These are phyloP conservation scores for Coemansia sp. DNA, from an alignment of 192 early-diverging fungal species.

Conservation along the genomic window DNA sequence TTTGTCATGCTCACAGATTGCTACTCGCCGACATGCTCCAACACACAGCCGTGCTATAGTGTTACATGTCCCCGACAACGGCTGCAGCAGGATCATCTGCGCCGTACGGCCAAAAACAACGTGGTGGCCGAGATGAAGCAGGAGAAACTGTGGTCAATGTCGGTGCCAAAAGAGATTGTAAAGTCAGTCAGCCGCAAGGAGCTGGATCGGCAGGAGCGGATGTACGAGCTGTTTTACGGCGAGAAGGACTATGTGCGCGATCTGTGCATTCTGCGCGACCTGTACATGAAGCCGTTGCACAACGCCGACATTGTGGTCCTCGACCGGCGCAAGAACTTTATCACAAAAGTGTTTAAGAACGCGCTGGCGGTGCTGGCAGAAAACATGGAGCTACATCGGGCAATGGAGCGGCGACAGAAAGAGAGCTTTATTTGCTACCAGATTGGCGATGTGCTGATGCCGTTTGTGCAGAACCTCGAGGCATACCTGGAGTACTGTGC, in stretches of 20 bases:
- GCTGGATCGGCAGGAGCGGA: conserved; percentile 86
- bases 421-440: conserved; percentile 70
- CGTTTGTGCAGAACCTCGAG: conserved; percentile 68
- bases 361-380: conserved; percentile 63
- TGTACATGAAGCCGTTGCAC: conserved; percentile 68
- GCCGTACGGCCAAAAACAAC: conserved; percentile 51
- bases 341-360: conserved; percentile 79
- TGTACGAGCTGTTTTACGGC: conserved; percentile 89
- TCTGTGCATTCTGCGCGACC: conserved; percentile 74
- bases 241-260: conserved; percentile 92
- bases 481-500: conserved; percentile 86
- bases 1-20: conserved; percentile 89
- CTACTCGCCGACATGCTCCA: conserved; percentile 89
- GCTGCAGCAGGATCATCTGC: conserved; percentile 51
- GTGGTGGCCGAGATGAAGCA: conserved; percentile 59
- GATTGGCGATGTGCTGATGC: conserved; percentile 83
- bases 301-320: conserved; percentile 65
- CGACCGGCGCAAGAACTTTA: conserved; percentile 67
- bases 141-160: conserved; percentile 78
- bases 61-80: conserved; percentile 77
- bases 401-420: conserved; percentile 66
- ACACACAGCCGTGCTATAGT: conserved; percentile 84
- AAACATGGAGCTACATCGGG: conserved; percentile 63
- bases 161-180: conserved; percentile 72
- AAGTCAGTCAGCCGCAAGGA: conserved; percentile 72